phyloP scores from a whole-genome alignment of 768 basidiomycete species.

The Multifurca ochricompacta region DNA sequence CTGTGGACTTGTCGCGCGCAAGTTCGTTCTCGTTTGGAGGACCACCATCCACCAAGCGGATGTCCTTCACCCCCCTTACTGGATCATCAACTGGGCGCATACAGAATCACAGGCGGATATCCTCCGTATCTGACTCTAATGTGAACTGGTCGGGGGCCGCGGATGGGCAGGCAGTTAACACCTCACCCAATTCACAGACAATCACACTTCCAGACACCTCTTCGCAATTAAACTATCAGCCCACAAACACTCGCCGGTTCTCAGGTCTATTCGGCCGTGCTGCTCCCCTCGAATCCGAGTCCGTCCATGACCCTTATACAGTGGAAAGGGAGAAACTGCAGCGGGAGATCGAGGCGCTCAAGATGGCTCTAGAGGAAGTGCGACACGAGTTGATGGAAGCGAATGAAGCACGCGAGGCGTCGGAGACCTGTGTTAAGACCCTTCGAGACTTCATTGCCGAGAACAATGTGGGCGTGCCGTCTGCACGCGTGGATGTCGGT shows the following conservation, averaged over 20 bases:
- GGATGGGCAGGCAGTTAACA: constrained; percentile 26
- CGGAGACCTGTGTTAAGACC: constrained; percentile 75
- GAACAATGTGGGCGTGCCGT: constrained; percentile 48
- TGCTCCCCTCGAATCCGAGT: constrained; percentile 37
- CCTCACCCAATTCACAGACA: constrained; percentile 10
- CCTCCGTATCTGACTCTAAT: constrained; percentile 57
- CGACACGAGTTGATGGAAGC: constrained; percentile 66
- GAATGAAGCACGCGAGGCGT: constrained; percentile 80
- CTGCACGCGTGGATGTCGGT: constrained; percentile 17
- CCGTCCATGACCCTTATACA: background rate
- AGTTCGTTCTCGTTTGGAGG: constrained; percentile 31
- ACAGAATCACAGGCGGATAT: constrained; percentile 55
- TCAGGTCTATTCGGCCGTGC: constrained; percentile 49
- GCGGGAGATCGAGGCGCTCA: constrained; percentile 48
- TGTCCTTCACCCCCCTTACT: constrained; percentile 68
- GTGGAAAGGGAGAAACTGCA: constrained; percentile 50
- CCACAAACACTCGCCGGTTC: constrained; percentile 31
- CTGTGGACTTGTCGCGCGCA: constrained; percentile 51
- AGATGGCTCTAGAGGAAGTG: constrained; percentile 52
- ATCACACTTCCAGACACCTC: constrained; percentile 19
- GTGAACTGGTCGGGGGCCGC: constrained; percentile 27
- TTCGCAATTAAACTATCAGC: constrained; percentile 24
- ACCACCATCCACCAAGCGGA: constrained; percentile 56
- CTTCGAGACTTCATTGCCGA: constrained; percentile 78
- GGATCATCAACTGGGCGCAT: constrained; percentile 41